phyloP scores from a whole-genome alignment of 257 asterid genomes.

The Hygrophila difformis region DNA sequence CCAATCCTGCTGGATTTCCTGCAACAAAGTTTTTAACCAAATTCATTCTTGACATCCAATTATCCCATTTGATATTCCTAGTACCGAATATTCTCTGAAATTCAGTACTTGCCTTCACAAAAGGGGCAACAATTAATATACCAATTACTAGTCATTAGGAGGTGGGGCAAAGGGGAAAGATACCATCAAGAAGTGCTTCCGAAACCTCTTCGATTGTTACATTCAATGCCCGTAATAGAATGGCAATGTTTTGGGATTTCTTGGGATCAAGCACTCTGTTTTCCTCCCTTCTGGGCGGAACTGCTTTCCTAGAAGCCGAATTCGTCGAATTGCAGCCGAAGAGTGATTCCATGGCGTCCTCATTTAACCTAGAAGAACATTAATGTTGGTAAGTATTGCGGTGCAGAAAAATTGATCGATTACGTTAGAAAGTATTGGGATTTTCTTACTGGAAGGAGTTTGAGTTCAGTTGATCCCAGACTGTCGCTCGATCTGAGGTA shows the following conservation, averaged over 20 bases:
- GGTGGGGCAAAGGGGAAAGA: background rate
- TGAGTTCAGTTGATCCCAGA: slow-evolving; percentile 92
- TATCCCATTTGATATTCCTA: no score
- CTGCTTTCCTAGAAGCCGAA: slow-evolving; percentile 39
- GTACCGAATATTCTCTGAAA: no score
- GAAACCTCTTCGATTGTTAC: slow-evolving; percentile 96
- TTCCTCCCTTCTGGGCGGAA: slow-evolving; percentile 51
- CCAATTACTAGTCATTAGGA: no score
- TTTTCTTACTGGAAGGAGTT: slow-evolving; percentile 77
- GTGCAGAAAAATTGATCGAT: no score
- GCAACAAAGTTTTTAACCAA: background rate
- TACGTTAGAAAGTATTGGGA: no score
- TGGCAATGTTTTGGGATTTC: slow-evolving; percentile 89
- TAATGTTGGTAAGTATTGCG: no score
- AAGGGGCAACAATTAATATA: no score
- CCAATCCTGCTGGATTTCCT: slow-evolving; percentile 77
- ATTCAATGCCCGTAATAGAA: slow-evolving; percentile 76
- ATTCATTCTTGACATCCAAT: no score
- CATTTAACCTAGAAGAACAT: slow-evolving; percentile 94
- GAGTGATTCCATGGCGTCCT: slow-evolving; percentile 92
- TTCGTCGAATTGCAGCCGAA: slow-evolving; percentile 59
- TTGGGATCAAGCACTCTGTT: slow-evolving; percentile 78
- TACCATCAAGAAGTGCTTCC: slow-evolving; percentile 86
- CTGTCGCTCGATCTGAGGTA: slow-evolving; percentile 87
- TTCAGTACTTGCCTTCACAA: no score